A percentile compares a stretch with the other conserved stretches of the same genome.
phyloP scores from a whole-genome alignment of 352 stramenopile species.

The Pythium utonaiense region DNA sequence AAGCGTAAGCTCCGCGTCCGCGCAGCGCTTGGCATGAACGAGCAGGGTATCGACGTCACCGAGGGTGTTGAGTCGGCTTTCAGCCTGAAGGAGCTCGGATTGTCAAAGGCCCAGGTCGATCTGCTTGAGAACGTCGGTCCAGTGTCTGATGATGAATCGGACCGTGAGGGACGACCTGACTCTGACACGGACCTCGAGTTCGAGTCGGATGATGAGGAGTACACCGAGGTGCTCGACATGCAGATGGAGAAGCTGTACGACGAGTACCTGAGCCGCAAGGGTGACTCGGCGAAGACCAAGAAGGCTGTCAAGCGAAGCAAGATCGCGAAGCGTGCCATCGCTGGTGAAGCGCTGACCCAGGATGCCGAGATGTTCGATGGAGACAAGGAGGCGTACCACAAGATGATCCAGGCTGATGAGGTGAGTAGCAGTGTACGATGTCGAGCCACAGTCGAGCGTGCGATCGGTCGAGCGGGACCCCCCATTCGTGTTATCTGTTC shows the following conservation, averaged over 20 bases:
- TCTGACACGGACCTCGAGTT: conserved; percentile 27
- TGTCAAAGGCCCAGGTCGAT: conserved; percentile 78
- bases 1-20: conserved; percentile 84
- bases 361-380: conserved; percentile 83
- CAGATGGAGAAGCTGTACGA: conserved; percentile 89
- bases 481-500: conserved; percentile 92
- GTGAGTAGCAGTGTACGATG: conserved; percentile 37
- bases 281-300: conserved; percentile 76
- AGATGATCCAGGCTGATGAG: conserved; percentile 87
- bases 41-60: conserved; percentile 76
- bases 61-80: conserved; percentile 74
- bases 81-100: conserved; percentile 70
- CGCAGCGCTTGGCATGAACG: conserved; percentile 78
- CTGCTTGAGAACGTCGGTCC: conserved; percentile 66
- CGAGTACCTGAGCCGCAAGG: conserved; percentile 68
- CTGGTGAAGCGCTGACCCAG: conserved; percentile 72
- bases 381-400: conserved; percentile 72
- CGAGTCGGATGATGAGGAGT: conserved; percentile 57
- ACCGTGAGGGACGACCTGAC: conserved; percentile 16
- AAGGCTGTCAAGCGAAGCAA: conserved; percentile 86
- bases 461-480: conserved; percentile 19
- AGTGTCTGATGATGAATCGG: conserved; percentile 37
- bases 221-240: conserved; percentile 69
- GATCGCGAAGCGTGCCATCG: conserved; percentile 77
- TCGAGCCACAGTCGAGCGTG: background rate